These are phyloP conservation scores for Rugosomyces carneus DNA, from an alignment of 1,284 basidiomycete species.

Conservation along the genomic window DNA sequence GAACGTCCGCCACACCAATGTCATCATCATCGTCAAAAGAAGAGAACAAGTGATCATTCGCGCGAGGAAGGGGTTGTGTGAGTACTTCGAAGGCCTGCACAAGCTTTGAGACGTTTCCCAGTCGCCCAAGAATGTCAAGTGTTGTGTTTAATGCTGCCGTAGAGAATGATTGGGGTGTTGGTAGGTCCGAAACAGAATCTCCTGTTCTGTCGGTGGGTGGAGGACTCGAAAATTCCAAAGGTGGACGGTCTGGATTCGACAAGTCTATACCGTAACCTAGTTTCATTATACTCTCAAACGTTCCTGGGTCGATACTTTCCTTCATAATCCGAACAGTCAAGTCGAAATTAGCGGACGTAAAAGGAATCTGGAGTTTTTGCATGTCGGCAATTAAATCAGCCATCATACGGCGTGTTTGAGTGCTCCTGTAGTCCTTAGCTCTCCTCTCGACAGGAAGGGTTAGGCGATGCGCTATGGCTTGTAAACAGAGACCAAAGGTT, in stretches of 20 bases:
- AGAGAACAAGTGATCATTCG: slow-evolving; percentile 37
- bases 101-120: slow-evolving; percentile 55
- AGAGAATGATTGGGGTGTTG: slow-evolving; percentile 46
- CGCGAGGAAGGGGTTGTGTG: slow-evolving; percentile 55
- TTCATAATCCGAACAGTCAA: slow-evolving; percentile 61
- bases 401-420: slow-evolving; percentile 40
- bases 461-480: slow-evolving; percentile 61
- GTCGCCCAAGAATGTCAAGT: slow-evolving; percentile 59
- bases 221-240: slow-evolving; percentile 37
- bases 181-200: slow-evolving; percentile 18
- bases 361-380: slow-evolving; percentile 37
- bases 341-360: slow-evolving; percentile 57
- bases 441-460: slow-evolving; percentile 44
- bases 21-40: slow-evolving; percentile 69
- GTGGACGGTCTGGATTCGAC: slow-evolving; percentile 58
- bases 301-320: slow-evolving; percentile 47
- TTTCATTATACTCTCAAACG: slow-evolving; percentile 54
- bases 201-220: slow-evolving; percentile 15
- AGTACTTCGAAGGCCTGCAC: slow-evolving; percentile 72
- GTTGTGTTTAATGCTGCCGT: slow-evolving; percentile 64
- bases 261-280: slow-evolving; percentile 69
- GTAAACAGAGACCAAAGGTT: slow-evolving; percentile 59
- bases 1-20: slow-evolving; percentile 39
- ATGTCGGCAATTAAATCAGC: slow-evolving; percentile 53
- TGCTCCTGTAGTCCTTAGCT: slow-evolving; percentile 28